These are phyloP conservation scores for Macaranga tanarius DNA, from an alignment of 441 rosid species.

Conservation along the genomic window DNA sequence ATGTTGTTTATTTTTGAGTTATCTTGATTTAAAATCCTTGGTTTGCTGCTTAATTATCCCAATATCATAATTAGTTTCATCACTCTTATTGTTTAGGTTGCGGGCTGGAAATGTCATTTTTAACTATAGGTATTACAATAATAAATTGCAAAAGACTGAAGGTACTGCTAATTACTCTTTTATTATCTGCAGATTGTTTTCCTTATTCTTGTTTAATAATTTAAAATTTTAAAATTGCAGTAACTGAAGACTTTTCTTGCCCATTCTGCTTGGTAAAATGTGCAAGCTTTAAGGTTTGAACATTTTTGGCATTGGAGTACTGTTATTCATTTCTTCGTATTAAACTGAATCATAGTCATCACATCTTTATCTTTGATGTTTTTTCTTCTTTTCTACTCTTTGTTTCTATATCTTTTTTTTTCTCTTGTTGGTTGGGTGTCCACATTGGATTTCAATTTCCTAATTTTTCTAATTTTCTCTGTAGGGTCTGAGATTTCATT, in stretches of 20 bases:
- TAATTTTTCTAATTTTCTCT: slow-evolving; percentile 21
- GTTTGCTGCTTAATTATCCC: slow-evolving; percentile 13
- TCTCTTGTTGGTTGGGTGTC: background rate
- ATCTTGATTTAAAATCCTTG: slow-evolving; percentile 4
- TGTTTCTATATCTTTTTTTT: slow-evolving; percentile 21
- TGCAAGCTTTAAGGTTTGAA: slow-evolving; percentile 86
- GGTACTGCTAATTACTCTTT: slow-evolving; percentile 47
- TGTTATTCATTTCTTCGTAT: slow-evolving; percentile 9
- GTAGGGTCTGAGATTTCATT: slow-evolving; percentile 87
- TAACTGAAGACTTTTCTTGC: slow-evolving; percentile 97
- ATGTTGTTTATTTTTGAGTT: background rate
- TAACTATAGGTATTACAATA: slow-evolving; percentile 88
- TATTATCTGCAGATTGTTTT: slow-evolving; percentile 4
- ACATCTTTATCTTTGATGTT: background rate
- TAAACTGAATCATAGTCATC: background rate
- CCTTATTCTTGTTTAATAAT: background rate
- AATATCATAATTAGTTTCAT: slow-evolving; percentile 1
- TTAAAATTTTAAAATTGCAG: slow-evolving; percentile 70
- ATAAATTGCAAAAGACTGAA: slow-evolving; percentile 89
- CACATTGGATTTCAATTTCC: slow-evolving; percentile 5
- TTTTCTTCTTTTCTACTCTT: background rate
- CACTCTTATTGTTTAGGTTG: slow-evolving; percentile 60
- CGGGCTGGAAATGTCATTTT: slow-evolving; percentile 93
- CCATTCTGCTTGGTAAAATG: slow-evolving; percentile 97
- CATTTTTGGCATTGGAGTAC: slow-evolving; percentile 14